Conservation (phyloP, 2,329 filamentous ascomycete genomes). For the Pestalotiopsis sp. region DNA sequence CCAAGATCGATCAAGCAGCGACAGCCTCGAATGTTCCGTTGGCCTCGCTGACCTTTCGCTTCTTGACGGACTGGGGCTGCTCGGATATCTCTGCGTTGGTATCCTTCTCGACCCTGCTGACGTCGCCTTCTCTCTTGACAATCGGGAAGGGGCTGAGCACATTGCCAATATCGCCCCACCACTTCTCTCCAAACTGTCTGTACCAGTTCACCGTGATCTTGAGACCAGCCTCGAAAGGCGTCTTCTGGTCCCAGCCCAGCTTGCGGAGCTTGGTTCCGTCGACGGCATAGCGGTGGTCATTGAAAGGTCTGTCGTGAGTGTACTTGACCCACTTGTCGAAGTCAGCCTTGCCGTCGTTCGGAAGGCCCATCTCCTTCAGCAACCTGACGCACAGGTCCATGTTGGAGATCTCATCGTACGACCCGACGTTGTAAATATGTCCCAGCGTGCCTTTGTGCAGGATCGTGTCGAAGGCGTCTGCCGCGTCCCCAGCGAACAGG, state of each 20-base stretch:
- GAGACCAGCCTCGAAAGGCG: conserved; percentile 65
- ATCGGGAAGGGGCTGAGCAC: conserved; percentile 70
- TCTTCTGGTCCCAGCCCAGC: conserved; percentile 73
- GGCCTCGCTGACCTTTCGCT: conserved; percentile 25
- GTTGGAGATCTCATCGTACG: conserved; percentile 77
- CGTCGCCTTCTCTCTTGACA: conserved; percentile 42
- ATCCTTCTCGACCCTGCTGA: conserved; percentile 58
- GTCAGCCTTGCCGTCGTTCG: conserved; percentile 51
- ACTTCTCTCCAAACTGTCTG: conserved; percentile 63
- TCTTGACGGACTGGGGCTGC: conserved; percentile 31
- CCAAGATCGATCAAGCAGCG: conserved; percentile 1
- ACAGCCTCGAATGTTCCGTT: neutral
- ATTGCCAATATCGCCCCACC: conserved; percentile 74
- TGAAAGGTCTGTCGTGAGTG: conserved; percentile 78
- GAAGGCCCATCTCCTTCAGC: conserved; percentile 63
- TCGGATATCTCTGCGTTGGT: conserved; percentile 39
- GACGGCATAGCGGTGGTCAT: conserved; percentile 74
- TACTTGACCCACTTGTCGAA: conserved; percentile 71
- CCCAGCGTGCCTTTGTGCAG: conserved; percentile 75
- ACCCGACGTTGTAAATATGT: conserved; percentile 82
- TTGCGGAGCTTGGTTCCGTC: conserved; percentile 68
- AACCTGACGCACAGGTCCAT: conserved; percentile 68
- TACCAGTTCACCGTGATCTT: conserved; percentile 73
- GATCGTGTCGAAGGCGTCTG: conserved; percentile 82
- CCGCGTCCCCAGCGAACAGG: conserved; percentile 77